Conservation (phyloP, 2,329 filamentous ascomycete genomes). For the Exophiala xenobiotica region DNA sequence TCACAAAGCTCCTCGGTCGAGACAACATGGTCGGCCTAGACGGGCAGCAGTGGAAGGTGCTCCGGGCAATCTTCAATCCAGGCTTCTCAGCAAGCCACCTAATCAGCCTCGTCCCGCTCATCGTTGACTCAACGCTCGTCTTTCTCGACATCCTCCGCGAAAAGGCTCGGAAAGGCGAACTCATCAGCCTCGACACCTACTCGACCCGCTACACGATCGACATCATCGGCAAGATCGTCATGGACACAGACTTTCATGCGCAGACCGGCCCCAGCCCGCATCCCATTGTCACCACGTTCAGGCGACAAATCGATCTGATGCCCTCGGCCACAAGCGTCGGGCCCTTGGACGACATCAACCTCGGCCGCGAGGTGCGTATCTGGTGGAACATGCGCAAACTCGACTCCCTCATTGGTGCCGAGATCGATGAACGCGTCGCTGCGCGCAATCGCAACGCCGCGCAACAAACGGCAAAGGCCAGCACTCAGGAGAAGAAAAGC, state of each 20-base stretch:
- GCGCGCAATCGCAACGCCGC: too few relatives aligned
- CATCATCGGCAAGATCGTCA: slow-evolving; percentile 34
- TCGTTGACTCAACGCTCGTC: slow-evolving; percentile 31
- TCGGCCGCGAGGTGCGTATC: slow-evolving; percentile 13
- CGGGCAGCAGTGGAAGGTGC: slow-evolving; percentile 33
- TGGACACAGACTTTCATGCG: slow-evolving; percentile 31
- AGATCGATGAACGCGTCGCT: slow-evolving; percentile 23
- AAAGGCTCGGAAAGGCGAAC: slow-evolving; percentile 26
- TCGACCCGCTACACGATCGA: slow-evolving; percentile 36
- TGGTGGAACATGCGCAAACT: slow-evolving; percentile 28
- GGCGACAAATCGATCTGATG: slow-evolving; percentile 28
- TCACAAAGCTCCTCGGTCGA: slow-evolving; percentile 25
- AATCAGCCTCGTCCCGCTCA: slow-evolving; percentile 31
- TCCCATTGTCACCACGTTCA: slow-evolving; percentile 30
- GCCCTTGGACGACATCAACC: slow-evolving; percentile 15
- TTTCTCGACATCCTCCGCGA: slow-evolving; percentile 31
- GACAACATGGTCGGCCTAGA: slow-evolving; percentile 31
- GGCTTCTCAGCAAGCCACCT: slow-evolving; percentile 35
- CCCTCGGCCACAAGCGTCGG: slow-evolving; percentile 8
- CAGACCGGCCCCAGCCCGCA: slow-evolving; percentile 27
- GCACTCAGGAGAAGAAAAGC: slow-evolving; percentile 6
- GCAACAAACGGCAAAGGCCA: not conserved
- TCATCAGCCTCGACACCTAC: slow-evolving; percentile 32
- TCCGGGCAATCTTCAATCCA: slow-evolving; percentile 36
- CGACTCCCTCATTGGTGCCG: slow-evolving; percentile 20